Conservation (phyloP, 192 early-diverging fungal genomes). For the Backusella morwellensis region DNA sequence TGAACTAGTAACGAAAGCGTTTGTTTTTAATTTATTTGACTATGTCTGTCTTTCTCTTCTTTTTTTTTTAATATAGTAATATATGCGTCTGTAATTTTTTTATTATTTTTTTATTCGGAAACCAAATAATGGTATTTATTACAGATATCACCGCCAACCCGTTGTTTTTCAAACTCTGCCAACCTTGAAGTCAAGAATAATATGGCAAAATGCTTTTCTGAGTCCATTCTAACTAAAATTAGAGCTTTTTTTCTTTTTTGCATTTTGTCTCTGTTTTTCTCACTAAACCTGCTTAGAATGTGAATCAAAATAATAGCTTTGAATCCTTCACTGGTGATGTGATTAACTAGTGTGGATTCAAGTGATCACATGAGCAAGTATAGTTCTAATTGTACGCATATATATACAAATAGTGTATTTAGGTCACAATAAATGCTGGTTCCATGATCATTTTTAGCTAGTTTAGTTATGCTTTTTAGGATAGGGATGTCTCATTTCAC, state of each 20-base stretch:
- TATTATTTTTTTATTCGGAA: background rate
- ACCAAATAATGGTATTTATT: constrained; percentile 1
- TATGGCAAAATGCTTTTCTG: background rate
- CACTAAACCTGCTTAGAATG: background rate
- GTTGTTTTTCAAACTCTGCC: constrained; percentile 9
- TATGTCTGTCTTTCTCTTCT: background rate
- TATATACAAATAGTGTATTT: background rate
- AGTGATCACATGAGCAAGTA: background rate
- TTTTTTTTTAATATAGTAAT: background rate
- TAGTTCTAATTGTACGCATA: background rate
- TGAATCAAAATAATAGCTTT: constrained; percentile 1
- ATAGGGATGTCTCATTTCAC: background rate
- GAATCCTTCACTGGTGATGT: background rate
- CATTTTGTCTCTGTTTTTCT: background rate
- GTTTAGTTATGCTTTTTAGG: background rate
- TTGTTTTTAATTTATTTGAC: background rate
- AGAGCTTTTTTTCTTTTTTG: background rate
- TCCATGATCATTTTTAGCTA: background rate
- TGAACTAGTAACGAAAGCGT: background rate
- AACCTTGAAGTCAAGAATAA: background rate
- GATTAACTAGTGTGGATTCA: background rate
- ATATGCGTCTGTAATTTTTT: background rate
- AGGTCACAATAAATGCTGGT: background rate
- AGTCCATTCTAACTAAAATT: background rate
- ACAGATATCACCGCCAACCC: background rate